Evolutionary conservation across 208 protist species (phyloP), one percentile per base, ranked within the genome.

Genomic region (Naegleria gruberi): DNA sequence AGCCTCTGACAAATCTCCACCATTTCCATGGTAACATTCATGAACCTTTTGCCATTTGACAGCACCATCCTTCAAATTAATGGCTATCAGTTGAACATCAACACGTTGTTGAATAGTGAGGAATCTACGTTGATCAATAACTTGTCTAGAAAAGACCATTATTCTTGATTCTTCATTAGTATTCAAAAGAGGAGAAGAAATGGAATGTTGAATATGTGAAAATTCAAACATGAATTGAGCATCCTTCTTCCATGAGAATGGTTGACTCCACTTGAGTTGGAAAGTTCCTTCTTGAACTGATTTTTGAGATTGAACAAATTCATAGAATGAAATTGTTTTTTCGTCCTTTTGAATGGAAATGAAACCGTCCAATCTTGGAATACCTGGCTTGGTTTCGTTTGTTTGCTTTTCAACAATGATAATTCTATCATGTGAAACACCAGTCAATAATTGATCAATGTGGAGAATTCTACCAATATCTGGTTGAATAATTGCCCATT

Each of bases 221-320:
- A 82, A 82, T 41, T 82, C 30, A 82, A 82, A 82, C 74, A 43
- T 43, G 74, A 82, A 82, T 82, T 65, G 51, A 65, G 51, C 51
- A 65, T 65, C 51, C 51, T 65, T 65, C 51, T 65, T 65, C 51
- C 51, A 65, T 65, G 51, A 65, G 2, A 65, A 23, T 65, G 51
- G 15, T 65, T 65, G 51, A 19, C 51, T 65, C 51, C 51, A 65
- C 30, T 65, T 65, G 19, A 65, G 30, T 65, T 65, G 51, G 51
- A 65, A 65, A 30, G 51, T 23, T 65, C 51, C 51, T 65, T 19
- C 51, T 19, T 30, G 30, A 4, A 65, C 30, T 3, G 2, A 30
- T 65, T 10, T 30, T 23, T 23, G 15, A 23, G 2, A 30, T 65
- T 65, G 19, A 65, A 65, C 12, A 65, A 65, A 65, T 65, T 65